Evolutionary conservation across 192 early-diverging fungal species (phyloP), one percentile per base, ranked within the genome.

Genomic region (Backusella sp.): DNA sequence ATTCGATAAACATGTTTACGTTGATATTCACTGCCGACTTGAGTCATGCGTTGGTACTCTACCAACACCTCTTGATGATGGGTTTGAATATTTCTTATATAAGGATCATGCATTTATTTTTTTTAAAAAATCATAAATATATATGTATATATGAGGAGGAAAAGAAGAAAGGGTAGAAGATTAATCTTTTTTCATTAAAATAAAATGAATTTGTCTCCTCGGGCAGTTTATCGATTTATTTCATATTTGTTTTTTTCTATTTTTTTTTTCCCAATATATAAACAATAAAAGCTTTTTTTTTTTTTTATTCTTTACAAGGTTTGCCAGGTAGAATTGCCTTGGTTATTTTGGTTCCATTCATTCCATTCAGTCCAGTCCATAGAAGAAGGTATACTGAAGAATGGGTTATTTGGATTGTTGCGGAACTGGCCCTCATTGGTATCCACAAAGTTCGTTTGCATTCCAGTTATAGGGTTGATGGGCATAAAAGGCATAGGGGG

Each of bases 291-390:
- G 3, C 21, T 21, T 56, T 21, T 56, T 59, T 21, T 21, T 72
- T 35, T 21, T 36, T 72, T 35, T 17, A 7, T 59, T 56, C 59
- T n/a, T 52, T 59, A 23, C 21, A 59, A 36, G 30, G 65, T 46
- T 17, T 39, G 75, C 75, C 75, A 76, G 6, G 68, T 70, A 30
- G 46, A 30, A 37, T 66, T 67, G 1, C 49, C 52, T 79, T 79
- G 77, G 26, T 66, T 59, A 17, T 28, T 53, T 35, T 79, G 77
- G 44, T 74, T 79, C 77, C 77, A 79, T 56, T 78, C 72, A 15
- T 67, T 70, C 76, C 76, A 77, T 30, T 81, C 80, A 6, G 76
- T 52, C 80, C 80, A 81, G 42, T 81, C 80, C 73, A 74, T 77
- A 4, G 76, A 77, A 15, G 80, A 70, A 21, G 80, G 80, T 4